Evolutionary conservation across 306 rosid genomes (phyloP).

Genomic region (Lathyrus sativus): DNA sequence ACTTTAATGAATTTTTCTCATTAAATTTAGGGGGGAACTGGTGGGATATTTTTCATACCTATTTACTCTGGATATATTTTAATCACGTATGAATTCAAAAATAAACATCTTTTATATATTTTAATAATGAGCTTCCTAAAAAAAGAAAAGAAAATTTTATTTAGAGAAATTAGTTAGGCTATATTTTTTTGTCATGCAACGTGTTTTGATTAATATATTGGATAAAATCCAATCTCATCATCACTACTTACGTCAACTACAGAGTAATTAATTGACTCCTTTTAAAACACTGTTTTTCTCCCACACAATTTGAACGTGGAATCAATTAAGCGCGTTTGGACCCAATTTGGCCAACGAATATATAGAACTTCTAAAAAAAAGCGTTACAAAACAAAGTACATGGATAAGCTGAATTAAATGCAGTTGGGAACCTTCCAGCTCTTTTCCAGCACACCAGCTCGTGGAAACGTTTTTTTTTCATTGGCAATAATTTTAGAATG

Average conservation of each 20-base stretch:
- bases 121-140: not conserved
- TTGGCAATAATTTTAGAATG: not conserved
- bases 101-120: not conserved
- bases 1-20: no score
- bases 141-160: not conserved
- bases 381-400: conserved; percentile 10
- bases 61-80: no score
- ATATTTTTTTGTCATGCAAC: not conserved
- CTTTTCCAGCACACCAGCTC: conserved; percentile 32
- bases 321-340: not conserved
- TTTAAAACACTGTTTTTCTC: not conserved
- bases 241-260: no score
- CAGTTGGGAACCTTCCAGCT: conserved; percentile 44
- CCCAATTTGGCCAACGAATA: not conserved
- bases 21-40: no score
- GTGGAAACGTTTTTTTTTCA: conserved; percentile 16
- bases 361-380: not conserved
- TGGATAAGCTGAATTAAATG: conserved; percentile 34
- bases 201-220: not conserved
- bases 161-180: not conserved
- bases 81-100: not conserved
- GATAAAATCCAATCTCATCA: not conserved
- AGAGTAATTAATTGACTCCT: not conserved
- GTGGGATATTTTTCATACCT: no score
- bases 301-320: conserved; percentile 6